Evolutionary conservation across 306 rosid species (phyloP).

Genomic region (Medicago lupulina): DNA sequence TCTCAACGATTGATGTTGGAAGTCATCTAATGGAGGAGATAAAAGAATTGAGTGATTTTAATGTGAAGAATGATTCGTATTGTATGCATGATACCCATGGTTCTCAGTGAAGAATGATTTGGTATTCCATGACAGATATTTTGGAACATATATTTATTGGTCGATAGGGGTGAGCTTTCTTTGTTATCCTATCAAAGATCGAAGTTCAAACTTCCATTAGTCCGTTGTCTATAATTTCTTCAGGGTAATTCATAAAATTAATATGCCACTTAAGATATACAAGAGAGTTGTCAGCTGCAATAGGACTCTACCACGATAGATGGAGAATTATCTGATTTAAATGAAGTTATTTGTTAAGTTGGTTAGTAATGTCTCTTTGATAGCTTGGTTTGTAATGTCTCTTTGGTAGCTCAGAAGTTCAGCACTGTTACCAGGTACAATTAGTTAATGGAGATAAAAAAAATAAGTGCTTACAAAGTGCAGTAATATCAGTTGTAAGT

Average conservation of each 20-base stretch:
- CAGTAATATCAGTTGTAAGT: constrained; percentile 39
- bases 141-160: constrained; percentile 38
- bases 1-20: constrained; percentile 34
- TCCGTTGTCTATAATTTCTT: constrained; percentile 37
- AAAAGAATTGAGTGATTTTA: constrained; percentile 30
- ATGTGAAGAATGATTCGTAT: constrained; percentile 30
- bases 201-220: constrained; percentile 28
- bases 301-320: constrained; percentile 25
- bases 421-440: constrained; percentile 19
- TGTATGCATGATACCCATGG: constrained; percentile 25
- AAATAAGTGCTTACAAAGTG: constrained; percentile 28
- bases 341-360: constrained; percentile 36
- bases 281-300: constrained; percentile 42
- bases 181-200: constrained; percentile 43
- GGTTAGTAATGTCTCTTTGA: constrained; percentile 41
- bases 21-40: constrained; percentile 38
- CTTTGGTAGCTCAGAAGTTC: constrained; percentile 37
- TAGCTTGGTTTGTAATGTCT: constrained; percentile 16
- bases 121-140: constrained; percentile 39
- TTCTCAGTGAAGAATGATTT: neutral
- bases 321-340: constrained; percentile 40
- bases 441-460: constrained; percentile 39
- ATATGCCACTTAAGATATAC: constrained; percentile 37
- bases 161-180: constrained; percentile 31
- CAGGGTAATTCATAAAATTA: constrained; percentile 37